Base-by-base conservation (phyloP, 208 protist species). In the Trypanosoma theileri region DNA sequence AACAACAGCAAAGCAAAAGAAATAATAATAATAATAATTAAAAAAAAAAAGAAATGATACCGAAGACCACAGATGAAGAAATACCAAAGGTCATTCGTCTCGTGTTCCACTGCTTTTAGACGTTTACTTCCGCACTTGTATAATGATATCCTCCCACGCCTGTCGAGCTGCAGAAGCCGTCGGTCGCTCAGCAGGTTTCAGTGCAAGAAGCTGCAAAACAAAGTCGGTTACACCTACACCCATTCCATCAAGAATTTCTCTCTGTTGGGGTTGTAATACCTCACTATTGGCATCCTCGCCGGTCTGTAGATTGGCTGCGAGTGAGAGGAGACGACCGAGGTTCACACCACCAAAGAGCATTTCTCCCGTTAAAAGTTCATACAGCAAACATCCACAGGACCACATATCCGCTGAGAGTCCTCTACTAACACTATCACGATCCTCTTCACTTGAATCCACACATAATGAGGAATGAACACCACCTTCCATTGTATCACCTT, bases 351-450 rank as follows among this genome's bases (percentile, higher is more conserved):
- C 86, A 73, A 95, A 95, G 26, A 95, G 78, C 82, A 89, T 86
- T 51, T 77, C 76, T 4, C 89, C 89, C 3, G 86, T 93, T 10
- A 95, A 79, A 46, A 95, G 71, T 67, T 95, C 89, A 72, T 93
- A 93, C 24, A 95, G 76, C 26, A 93, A 57, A 54, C 89, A 95
- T 22, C 89, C 89, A 53, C 86, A 93, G 28, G 73, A 76, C 89
- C 89, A 95, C 57, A 95, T 84, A 62, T 95, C 89, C 11, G 79
- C 85, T 11, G 89, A 82, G 45, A 92, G 71, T 68, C 92, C 89
- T 62, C 53, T 4, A 26, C 24, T 45, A 10, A 60, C 28, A 50
- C 48, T 46, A 58, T n/a, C 22, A 55, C 4, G 4, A 8, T 21
- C 19, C 7, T 13, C 41, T 35, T 17, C 31, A 58, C 48, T 17